Conservation (phyloP, 768 basidiomycete species). For the Tylopilus subfusipes region DNA sequence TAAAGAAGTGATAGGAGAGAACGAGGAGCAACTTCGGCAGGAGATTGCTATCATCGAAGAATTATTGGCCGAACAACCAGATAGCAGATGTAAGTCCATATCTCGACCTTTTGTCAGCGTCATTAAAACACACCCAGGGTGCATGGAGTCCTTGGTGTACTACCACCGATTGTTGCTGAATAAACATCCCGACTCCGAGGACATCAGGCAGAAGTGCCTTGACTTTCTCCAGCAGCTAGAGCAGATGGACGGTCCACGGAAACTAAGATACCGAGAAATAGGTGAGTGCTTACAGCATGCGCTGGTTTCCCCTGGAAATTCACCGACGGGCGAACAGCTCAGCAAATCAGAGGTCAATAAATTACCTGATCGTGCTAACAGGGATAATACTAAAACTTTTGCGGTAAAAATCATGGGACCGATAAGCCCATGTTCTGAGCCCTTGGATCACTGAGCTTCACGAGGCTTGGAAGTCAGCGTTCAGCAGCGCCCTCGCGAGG, state of each 20-base stretch:
- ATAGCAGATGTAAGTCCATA: conserved; percentile 75
- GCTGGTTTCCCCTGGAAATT: not conserved
- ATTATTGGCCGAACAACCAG: conserved; percentile 82
- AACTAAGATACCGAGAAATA: conserved; percentile 65
- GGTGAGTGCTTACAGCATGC: conserved; percentile 35
- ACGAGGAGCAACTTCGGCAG: conserved; percentile 53
- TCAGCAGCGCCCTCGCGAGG: not conserved
- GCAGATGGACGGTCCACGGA: conserved; percentile 62
- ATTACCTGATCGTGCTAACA: not conserved
- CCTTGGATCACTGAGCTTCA: not conserved
- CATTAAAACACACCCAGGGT: conserved; percentile 55
- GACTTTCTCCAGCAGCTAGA: conserved; percentile 54
- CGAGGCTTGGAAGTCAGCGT: no score
- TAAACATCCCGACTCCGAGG: conserved; percentile 40
- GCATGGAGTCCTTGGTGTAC: conserved; percentile 86
- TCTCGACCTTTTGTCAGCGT: not conserved
- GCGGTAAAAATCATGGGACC: not conserved
- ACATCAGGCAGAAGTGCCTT: conserved; percentile 44
- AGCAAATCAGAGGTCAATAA: conserved; percentile 13
- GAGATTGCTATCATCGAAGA: conserved; percentile 83
- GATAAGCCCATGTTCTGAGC: not conserved
- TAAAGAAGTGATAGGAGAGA: conserved; percentile 46
- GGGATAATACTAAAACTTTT: not conserved
- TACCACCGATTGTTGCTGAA: conserved; percentile 72
- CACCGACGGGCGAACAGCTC: conserved; percentile 15